Conservation (phyloP, 2,329 filamentous ascomycete species). For the Rhynchosporium secalis region DNA sequence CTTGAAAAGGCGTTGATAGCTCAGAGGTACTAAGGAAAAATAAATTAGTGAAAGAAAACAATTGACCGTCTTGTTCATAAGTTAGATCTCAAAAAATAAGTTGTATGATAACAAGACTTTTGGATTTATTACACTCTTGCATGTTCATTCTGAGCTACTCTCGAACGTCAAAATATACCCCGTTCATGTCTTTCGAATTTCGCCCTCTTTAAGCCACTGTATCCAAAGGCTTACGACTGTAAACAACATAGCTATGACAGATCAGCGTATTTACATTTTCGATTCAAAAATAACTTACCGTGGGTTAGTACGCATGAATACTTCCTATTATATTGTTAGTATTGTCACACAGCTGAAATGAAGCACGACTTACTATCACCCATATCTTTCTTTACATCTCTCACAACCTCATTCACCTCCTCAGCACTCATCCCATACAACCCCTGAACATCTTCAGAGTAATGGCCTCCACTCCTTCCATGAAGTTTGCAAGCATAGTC, state of each 20-base stretch:
- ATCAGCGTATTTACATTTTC: background rate
- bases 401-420: slow-evolving; percentile 15
- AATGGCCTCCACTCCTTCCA: slow-evolving; percentile 15
- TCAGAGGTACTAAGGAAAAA: too few species aligned
- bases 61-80: too few species aligned
- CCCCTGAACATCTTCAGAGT: slow-evolving; percentile 14
- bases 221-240: slow-evolving; percentile 8
- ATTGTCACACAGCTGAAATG: background rate
- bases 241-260: slow-evolving; percentile 5
- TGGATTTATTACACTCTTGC: too few species aligned
- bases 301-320: slow-evolving; percentile 18
- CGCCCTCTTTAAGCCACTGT: background rate
- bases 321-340: background rate
- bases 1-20: too few species aligned
- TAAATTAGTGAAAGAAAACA: too few species aligned
- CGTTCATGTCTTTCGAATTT: background rate
- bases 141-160: too few species aligned
- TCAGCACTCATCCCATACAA: slow-evolving; percentile 17
- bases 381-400: slow-evolving; percentile 16
- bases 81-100: too few species aligned
- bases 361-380: slow-evolving; percentile 7
- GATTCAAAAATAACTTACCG: background rate
- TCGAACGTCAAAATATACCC: too few species aligned
- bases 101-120: too few species aligned
- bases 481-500: slow-evolving; percentile 15